Conservation (phyloP, 2,329 filamentous ascomycete species). For the Neurospora crassa region DNA sequence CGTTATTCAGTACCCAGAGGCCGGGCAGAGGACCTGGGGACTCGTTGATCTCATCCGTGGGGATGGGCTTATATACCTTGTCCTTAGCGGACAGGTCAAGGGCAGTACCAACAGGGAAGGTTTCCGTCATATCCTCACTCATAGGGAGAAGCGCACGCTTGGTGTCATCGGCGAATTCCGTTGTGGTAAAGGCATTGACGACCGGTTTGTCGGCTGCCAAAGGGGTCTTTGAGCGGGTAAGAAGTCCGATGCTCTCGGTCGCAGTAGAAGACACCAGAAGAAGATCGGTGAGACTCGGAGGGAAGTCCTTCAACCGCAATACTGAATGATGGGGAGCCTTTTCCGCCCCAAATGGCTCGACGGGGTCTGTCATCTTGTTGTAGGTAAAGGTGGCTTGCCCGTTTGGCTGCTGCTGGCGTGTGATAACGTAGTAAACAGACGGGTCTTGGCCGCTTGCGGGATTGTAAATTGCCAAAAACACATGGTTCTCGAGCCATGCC, state of each 20-base stretch:
- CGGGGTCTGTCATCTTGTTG: slow-evolving; percentile 66
- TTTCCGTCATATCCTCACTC: slow-evolving; percentile 57
- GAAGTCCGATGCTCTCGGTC: slow-evolving; percentile 66
- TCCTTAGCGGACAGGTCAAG: slow-evolving; percentile 79
- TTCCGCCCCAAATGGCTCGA: slow-evolving; percentile 59
- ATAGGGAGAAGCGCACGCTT: slow-evolving; percentile 68
- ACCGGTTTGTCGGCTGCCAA: slow-evolving; percentile 53
- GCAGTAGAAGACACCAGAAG: slow-evolving; percentile 76
- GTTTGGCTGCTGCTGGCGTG: slow-evolving; percentile 45
- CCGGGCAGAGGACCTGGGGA: slow-evolving; percentile 75
- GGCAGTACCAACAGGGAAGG: slow-evolving; percentile 66
- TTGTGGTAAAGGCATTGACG: slow-evolving; percentile 62
- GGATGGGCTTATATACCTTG: slow-evolving; percentile 68
- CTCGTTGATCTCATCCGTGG: slow-evolving; percentile 65
- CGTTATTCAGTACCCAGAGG: slow-evolving; percentile 77
- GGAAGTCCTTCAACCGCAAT: slow-evolving; percentile 67
- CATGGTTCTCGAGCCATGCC: slow-evolving; percentile 78
- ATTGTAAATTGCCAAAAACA: slow-evolving; percentile 78
- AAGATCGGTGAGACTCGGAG: slow-evolving; percentile 69
- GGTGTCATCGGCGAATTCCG: slow-evolving; percentile 63
- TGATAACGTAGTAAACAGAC: slow-evolving; percentile 73
- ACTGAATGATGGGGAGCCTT: slow-evolving; percentile 68
- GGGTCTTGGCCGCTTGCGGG: slow-evolving; percentile 47
- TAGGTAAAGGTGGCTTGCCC: slow-evolving; percentile 52
- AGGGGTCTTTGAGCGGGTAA: slow-evolving; percentile 63